These are phyloP conservation scores for Lipomyces yamadae DNA, from an alignment of 805 yeast species.

Conservation along the genomic window DNA sequence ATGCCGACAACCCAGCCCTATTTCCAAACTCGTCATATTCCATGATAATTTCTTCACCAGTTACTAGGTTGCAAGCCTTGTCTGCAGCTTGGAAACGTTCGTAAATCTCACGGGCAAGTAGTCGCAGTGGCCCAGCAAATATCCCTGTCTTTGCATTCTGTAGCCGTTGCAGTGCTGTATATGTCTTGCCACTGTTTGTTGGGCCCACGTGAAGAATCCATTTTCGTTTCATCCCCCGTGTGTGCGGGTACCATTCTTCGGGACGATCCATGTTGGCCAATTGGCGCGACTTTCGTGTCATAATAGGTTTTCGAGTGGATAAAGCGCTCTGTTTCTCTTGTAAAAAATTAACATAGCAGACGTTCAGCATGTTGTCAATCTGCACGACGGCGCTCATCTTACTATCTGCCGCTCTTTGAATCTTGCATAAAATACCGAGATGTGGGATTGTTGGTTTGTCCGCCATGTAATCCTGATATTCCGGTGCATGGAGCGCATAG, in stretches of 20 bases:
- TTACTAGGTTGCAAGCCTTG: constrained; percentile 76
- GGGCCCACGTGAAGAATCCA: constrained; percentile 96
- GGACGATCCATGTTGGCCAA: constrained; percentile 59
- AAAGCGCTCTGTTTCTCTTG: neutral
- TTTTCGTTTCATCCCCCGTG: constrained; percentile 77
- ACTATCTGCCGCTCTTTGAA: neutral
- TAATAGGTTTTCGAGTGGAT: neutral
- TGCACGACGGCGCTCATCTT: neutral
- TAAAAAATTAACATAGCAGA: constrained; percentile 14
- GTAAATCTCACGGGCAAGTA: constrained; percentile 88
- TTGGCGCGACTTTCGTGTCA: neutral
- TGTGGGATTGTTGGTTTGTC: constrained; percentile 28
- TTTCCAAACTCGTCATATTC: constrained; percentile 69
- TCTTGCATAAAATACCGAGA: constrained; percentile 14
- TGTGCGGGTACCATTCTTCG: constrained; percentile 81
- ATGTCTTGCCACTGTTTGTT: constrained; percentile 94
- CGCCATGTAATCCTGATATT: constrained; percentile 18
- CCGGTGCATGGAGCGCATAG: constrained; percentile 17
- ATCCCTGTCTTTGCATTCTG: constrained; percentile 73
- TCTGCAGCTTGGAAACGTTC: constrained; percentile 74
- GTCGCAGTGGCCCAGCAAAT: constrained; percentile 91
- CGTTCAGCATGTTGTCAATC: constrained; percentile 7
- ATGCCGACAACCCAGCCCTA: constrained; percentile 75
- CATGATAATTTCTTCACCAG: constrained; percentile 93
- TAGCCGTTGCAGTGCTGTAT: constrained; percentile 73